phyloP scores from a whole-genome alignment of 2,329 filamentous ascomycete genomes.

The Didymella arachidicola region DNA sequence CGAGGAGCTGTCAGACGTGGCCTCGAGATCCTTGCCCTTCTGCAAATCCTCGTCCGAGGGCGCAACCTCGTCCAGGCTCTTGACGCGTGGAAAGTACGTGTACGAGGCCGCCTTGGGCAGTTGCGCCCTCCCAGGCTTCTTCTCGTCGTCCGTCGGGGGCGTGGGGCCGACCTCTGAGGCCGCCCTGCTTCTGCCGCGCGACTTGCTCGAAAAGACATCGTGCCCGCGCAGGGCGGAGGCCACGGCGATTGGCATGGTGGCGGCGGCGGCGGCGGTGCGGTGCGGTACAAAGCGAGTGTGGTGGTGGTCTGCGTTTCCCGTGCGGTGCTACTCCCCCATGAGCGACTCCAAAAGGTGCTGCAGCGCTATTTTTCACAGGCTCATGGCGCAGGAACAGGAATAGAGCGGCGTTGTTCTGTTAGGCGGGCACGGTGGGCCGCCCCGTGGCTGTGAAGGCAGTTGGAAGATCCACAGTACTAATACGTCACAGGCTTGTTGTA shows the following conservation, averaged over 20 bases:
- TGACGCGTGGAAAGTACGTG: conserved; percentile 52
- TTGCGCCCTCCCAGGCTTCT: conserved; percentile 35
- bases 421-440: conserved; percentile 27
- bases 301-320: conserved; percentile 9
- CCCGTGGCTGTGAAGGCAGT: conserved; percentile 24
- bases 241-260: conserved; percentile 46
- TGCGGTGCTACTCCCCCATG: conserved; percentile 14
- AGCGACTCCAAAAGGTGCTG: conserved; percentile 15
- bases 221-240: conserved; percentile 42
- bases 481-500: conserved; percentile 35
- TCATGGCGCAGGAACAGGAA: conserved; percentile 31
- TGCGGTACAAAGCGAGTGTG: conserved; percentile 11
- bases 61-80: conserved; percentile 46
- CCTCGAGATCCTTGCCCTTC: conserved; percentile 40
- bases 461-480: conserved; percentile 23
- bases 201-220: conserved; percentile 41
- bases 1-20: conserved; percentile 51
- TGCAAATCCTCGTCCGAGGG: conserved; percentile 39
- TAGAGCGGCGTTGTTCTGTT: conserved; percentile 24
- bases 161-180: conserved; percentile 42
- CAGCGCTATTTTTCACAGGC: conserved; percentile 22
- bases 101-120: conserved; percentile 52
- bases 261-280: conserved; percentile 22
- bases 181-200: conserved; percentile 43
- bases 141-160: conserved; percentile 28